Conservation (phyloP, 441 rosid species). For the Rhodomyrtus psidioides region DNA sequence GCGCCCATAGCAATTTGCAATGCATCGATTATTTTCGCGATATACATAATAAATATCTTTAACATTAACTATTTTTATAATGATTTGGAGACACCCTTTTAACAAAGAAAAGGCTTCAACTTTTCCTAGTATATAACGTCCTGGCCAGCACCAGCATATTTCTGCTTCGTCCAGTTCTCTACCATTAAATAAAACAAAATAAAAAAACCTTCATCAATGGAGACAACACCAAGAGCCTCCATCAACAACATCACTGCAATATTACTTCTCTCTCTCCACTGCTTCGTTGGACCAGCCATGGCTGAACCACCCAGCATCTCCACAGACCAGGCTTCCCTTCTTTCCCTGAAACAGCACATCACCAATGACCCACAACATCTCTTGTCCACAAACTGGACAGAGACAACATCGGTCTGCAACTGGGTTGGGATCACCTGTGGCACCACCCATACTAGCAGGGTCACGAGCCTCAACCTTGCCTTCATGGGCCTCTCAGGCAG, state of each 20-base stretch:
- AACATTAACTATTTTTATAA: too few species aligned
- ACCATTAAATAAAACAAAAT: too few species aligned
- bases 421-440: background rate
- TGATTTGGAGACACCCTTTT: background rate
- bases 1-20: too few species aligned
- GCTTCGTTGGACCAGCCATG: background rate
- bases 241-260: background rate
- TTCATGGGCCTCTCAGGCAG: background rate
- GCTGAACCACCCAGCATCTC: too few species aligned
- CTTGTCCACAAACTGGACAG: too few species aligned
- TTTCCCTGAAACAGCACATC: too few species aligned
- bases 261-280: background rate
- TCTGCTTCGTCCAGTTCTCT: background rate
- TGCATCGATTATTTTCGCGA: too few species aligned
- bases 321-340: too few species aligned
- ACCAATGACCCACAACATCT: too few species aligned
- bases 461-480: background rate
- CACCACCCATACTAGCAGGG: background rate
- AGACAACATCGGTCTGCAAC: too few species aligned
- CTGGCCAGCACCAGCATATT: too few species aligned
- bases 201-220: background rate
- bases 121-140: background rate
- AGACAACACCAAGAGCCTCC: background rate
- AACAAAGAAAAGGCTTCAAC: background rate
- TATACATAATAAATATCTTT: too few species aligned